Evolutionary conservation across 2,329 filamentous ascomycete species (phyloP).

Genomic region (Neoscytalidium dimidiatum): DNA sequence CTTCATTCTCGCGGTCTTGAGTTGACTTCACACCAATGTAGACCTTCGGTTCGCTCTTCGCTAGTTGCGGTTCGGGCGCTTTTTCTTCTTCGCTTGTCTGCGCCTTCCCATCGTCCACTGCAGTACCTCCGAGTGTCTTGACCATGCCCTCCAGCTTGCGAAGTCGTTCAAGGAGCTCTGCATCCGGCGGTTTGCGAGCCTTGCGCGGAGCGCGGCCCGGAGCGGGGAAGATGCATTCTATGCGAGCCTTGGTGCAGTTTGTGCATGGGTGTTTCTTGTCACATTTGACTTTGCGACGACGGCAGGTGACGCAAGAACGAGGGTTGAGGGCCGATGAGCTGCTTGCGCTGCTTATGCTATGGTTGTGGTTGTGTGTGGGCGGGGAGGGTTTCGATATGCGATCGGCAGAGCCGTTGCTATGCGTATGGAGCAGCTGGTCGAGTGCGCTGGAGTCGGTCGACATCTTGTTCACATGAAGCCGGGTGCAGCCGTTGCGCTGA

Average conservation of each 20-base stretch:
- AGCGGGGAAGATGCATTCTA: conserved; percentile 73
- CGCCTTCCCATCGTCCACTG: conserved; percentile 27
- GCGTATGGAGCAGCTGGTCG: conserved; percentile 9
- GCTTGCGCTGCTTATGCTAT: conserved; percentile 17
- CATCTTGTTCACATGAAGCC: conserved; percentile 7
- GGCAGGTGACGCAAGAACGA: conserved; percentile 54
- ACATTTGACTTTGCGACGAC: conserved; percentile 70
- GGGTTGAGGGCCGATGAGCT: conserved; percentile 31
- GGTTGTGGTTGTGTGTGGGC: conserved; percentile 13
- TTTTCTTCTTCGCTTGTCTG: conserved; percentile 34
- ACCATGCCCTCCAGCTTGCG: conserved; percentile 76
- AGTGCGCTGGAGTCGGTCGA: not conserved
- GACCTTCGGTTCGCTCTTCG: not conserved
- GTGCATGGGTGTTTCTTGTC: conserved; percentile 76
- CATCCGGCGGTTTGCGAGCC: conserved; percentile 66
- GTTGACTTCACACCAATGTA: not conserved
- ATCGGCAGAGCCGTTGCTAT: conserved; percentile 18
- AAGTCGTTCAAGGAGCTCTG: conserved; percentile 71
- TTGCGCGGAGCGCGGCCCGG: conserved; percentile 72
- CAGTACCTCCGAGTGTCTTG: conserved; percentile 51
- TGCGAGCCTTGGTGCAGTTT: conserved; percentile 71
- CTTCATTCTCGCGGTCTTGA: conserved; percentile 28
- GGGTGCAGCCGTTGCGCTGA: not conserved
- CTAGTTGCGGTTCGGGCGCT: not conserved
- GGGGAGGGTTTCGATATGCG: conserved; percentile 12